phyloP scores from a whole-genome alignment of 495 filamentous ascomycete species.

The Cenococcum geophilum region DNA sequence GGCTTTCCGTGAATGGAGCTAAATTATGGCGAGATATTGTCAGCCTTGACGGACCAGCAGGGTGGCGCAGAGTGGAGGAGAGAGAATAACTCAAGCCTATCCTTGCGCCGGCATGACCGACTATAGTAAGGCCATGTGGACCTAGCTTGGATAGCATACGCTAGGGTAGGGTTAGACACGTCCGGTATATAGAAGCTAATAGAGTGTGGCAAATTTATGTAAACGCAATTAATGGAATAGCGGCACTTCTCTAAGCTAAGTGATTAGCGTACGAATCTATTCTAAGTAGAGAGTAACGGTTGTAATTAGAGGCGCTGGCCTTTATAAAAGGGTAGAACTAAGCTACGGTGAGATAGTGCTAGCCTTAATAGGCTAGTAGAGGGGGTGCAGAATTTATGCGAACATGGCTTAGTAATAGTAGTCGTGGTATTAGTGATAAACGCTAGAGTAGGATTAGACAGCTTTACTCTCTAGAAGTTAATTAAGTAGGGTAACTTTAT shows the following conservation, averaged over 20 bases:
- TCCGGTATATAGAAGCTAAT: constrained; percentile 15
- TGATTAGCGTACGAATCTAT: too few relatives aligned
- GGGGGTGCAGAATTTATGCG: background rate
- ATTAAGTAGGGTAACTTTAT: too few relatives aligned
- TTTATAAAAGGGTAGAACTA: too few relatives aligned
- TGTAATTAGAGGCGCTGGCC: too few relatives aligned
- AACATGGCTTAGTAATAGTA: background rate
- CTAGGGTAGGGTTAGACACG: constrained; percentile 10
- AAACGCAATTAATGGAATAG: constrained; percentile 12
- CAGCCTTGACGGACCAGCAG: constrained; percentile 9
- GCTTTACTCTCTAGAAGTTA: too few relatives aligned
- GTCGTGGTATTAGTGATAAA: background rate
- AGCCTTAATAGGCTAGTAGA: background rate
- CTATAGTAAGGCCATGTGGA: constrained; percentile 6
- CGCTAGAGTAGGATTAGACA: too few relatives aligned
- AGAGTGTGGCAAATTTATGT: constrained; percentile 10
- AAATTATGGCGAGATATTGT: constrained; percentile 10
- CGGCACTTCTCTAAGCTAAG: constrained; percentile 17
- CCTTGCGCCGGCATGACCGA: constrained; percentile 13
- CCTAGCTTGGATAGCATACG: constrained; percentile 14
- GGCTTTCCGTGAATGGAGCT: background rate
- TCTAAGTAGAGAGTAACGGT: too few relatives aligned
- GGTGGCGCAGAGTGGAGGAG: constrained; percentile 8
- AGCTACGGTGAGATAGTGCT: background rate
- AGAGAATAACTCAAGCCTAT: constrained; percentile 9